phyloP scores from a whole-genome alignment of 148 eudicot genomes.

The Persicaria tinctoria region DNA sequence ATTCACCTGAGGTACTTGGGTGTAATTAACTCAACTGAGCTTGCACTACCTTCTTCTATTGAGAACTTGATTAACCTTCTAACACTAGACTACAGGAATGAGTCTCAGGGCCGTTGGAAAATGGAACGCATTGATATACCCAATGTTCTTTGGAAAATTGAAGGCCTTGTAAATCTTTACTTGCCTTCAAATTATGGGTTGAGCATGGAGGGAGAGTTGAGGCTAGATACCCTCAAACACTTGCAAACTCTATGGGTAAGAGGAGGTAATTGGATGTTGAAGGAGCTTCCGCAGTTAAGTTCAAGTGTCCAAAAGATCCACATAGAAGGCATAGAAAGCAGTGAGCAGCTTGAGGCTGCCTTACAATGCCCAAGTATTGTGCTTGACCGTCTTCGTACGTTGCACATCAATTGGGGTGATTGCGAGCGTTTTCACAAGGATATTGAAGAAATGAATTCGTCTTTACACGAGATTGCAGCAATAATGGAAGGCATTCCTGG shows the following conservation, averaged over 20 bases:
- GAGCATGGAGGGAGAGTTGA: neutral
- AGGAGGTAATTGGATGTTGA: conserved; percentile 25
- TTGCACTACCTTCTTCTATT: conserved; percentile 19
- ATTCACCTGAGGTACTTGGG: conserved; percentile 27
- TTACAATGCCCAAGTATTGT: conserved; percentile 12
- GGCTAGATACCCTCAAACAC: conserved; percentile 11
- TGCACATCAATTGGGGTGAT: conserved; percentile 30
- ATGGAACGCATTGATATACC: no score
- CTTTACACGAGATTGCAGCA: no score
- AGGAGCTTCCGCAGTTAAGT: conserved; percentile 9
- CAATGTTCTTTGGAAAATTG: no score
- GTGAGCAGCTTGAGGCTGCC: conserved; percentile 16
- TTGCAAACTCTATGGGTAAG: conserved; percentile 22
- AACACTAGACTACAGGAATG: conserved; percentile 27
- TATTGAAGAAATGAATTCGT: no score
- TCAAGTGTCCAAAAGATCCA: conserved; percentile 11
- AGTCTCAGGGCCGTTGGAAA: conserved; percentile 15
- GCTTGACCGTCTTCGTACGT: neutral
- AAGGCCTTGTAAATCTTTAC: conserved; percentile 19
- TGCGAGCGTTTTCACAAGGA: no score
- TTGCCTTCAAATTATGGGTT: conserved; percentile 14
- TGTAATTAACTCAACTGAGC: conserved; percentile 19
- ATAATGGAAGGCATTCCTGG: no score
- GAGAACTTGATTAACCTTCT: conserved; percentile 16
- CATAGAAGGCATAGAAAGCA: conserved; percentile 20